Base-by-base conservation (phyloP, 768 basidiomycete species). In the Russula emetica region DNA sequence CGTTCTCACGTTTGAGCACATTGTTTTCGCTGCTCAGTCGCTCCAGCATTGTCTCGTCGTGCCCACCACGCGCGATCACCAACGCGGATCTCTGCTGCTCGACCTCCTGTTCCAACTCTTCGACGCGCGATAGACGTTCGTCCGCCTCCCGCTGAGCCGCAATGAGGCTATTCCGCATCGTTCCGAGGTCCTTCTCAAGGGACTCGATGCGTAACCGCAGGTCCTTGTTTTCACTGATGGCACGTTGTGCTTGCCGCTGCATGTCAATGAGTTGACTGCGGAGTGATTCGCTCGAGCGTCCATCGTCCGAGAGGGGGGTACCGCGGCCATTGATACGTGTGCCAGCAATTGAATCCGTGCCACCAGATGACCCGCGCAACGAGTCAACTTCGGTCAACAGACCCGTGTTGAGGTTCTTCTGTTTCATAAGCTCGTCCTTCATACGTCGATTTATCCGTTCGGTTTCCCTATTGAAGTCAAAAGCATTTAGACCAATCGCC, bases 391-490 rank as follows among this genome's bases (percentile, higher is more conserved):
- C 92, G n/a, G 82, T 75, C 72, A 98, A 93, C 30, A 98, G 84
- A 61, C 81, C 78, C 50, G 85, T 78, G 71, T 94, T 95, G 51
- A 86, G 75, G 53, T 80, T 80, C 77, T 97, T 98, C 76, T 96
- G 92, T 77, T 90, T 95, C 68, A 83, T 89, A 62, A 98, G 77
- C 72, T 98, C 97, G 61, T 95, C 96, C 75, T 94, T 92, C 88
- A 98, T 92, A 69, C 89, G 85, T 69, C 94, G 86, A 80, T 98
- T 90, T 86, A 98, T 94, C 77, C 95, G 97, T 76, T 98, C 97
- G 1, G 95, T 98, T 51, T 93, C 93, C 82, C 92, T 94, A 72
- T 26, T 63, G 66, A 47, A 26, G 45, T 53, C n/a, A 30, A 57
- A 38, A 67, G 62, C 47, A 61, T 58, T 55, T 56, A 60, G 61